Conservation (phyloP, 1,139 yeast genomes). For the Suhomyces bribrorum region DNA sequence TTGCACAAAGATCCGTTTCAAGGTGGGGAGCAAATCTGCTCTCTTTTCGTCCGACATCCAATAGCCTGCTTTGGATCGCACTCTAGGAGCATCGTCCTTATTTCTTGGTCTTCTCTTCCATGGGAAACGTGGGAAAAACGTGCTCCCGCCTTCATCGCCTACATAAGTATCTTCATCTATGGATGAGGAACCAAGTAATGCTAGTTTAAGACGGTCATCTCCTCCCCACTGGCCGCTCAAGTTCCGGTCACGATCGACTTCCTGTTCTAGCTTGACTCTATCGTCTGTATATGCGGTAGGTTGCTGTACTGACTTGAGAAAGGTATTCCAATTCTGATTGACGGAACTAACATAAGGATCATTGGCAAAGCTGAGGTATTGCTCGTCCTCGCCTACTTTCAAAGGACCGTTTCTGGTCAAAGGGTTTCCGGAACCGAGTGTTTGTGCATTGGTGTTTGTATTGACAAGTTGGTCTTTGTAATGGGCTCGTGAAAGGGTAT, state of each 20-base stretch:
- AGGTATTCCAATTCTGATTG: slow-evolving; percentile 42
- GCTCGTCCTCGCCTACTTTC: slow-evolving; percentile 29
- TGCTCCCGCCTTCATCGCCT: slow-evolving; percentile 17
- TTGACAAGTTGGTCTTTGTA: slow-evolving; percentile 39
- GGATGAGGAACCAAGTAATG: slow-evolving; percentile 47
- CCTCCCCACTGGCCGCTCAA: slow-evolving; percentile 66
- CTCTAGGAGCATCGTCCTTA: slow-evolving; percentile 32
- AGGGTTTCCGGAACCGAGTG: slow-evolving; percentile 10
- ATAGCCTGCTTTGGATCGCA: slow-evolving; percentile 60
- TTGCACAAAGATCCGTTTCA: slow-evolving; percentile 60
- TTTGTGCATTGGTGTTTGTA: slow-evolving; percentile 27
- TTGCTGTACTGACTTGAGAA: slow-evolving; percentile 37
- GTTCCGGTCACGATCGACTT: slow-evolving; percentile 21
- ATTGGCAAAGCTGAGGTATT: slow-evolving; percentile 36
- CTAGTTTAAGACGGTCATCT: slow-evolving; percentile 57
- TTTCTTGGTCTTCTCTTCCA: slow-evolving; percentile 14
- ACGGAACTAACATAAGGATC: slow-evolving; percentile 43
- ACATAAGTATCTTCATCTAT: slow-evolving; percentile 31
- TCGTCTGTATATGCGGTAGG: slow-evolving; percentile 40
- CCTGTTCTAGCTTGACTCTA: slow-evolving; percentile 25
- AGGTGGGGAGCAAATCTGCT: slow-evolving; percentile 54
- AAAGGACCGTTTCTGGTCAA: slow-evolving; percentile 11
- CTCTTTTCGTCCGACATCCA: slow-evolving; percentile 69
- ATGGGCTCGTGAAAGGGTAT: slow-evolving; percentile 50
- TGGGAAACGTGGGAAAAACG: slow-evolving; percentile 13